These are phyloP conservation scores for Thraustotheca clavata DNA, from an alignment of 352 stramenopile species.

Conservation along the genomic window DNA sequence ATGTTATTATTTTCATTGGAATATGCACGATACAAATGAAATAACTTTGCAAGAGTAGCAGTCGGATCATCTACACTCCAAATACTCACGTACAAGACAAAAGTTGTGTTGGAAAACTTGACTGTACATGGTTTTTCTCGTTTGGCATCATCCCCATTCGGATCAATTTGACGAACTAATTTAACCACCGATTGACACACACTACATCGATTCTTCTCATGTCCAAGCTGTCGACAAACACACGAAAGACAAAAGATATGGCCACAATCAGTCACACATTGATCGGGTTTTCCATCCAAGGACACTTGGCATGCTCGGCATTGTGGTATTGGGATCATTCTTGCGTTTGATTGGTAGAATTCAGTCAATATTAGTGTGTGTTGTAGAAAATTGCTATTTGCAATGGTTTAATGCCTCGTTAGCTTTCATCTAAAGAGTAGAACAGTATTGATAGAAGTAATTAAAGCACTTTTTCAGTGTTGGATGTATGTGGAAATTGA, in stretches of 20 bases:
- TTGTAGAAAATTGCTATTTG: no score
- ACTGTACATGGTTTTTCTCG: slow-evolving; percentile 40
- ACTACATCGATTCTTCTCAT: slow-evolving; percentile 57
- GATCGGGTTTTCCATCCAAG: slow-evolving; percentile 22
- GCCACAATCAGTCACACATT: slow-evolving; percentile 64
- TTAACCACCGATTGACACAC: slow-evolving; percentile 51
- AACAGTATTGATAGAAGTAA: no score
- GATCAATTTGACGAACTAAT: slow-evolving; percentile 41
- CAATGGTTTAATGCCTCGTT: no score
- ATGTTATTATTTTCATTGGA: background rate
- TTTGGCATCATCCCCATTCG: slow-evolving; percentile 8
- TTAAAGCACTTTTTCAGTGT: no score
- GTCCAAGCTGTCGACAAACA: slow-evolving; percentile 41
- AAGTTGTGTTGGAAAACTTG: slow-evolving; percentile 75
- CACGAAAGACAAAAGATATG: slow-evolving; percentile 77
- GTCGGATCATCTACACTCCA: slow-evolving; percentile 67
- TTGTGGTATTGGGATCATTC: no score
- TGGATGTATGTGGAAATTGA: no score
- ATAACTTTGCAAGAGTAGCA: slow-evolving; percentile 48
- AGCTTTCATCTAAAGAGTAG: no score
- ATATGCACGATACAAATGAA: slow-evolving; percentile 47
- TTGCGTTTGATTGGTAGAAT: no score
- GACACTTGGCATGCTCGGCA: background rate
- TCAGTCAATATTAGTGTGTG: no score
- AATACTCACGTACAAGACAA: slow-evolving; percentile 69